Evolutionary conservation across 1,284 basidiomycete species (phyloP).

Genomic region (Moesziomyces aphidis): DNA sequence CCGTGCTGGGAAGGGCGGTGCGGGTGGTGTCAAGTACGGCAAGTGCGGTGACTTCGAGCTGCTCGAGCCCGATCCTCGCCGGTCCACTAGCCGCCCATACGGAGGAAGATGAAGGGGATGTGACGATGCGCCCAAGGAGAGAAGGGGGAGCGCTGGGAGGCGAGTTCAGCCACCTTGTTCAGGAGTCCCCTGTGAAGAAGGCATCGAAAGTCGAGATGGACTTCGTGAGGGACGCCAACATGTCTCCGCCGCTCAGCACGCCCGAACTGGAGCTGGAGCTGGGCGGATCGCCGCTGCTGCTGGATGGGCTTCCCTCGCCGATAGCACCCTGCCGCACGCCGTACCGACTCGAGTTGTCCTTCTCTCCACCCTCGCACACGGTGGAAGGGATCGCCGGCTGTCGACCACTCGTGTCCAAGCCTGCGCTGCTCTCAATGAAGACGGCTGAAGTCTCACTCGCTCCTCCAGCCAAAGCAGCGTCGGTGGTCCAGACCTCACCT

Average conservation of each 20-base stretch:
- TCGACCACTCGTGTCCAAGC: no score
- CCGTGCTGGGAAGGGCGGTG: constrained; percentile 3
- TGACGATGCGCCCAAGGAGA: constrained; percentile 4
- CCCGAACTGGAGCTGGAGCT: constrained; percentile 29
- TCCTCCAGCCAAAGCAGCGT: no score
- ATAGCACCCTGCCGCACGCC: background rate
- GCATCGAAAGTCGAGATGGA: background rate
- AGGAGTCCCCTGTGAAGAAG: constrained; percentile 8
- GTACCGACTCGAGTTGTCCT: background rate
- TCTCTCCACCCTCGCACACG: background rate
- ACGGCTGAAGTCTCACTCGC: no score
- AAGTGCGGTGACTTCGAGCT: constrained; percentile 10
- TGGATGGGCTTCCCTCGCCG: constrained; percentile 27
- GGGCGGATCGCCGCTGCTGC: constrained; percentile 14
- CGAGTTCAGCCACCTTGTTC: constrained; percentile 35
- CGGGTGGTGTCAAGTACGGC: constrained; percentile 24
- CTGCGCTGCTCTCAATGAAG: no score
- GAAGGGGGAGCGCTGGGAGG: background rate
- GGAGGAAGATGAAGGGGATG: constrained; percentile 7
- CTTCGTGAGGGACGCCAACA: background rate
- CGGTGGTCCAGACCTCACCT: no score
- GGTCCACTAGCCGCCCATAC: constrained; percentile 1
- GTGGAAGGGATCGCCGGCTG: background rate
- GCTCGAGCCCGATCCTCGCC: constrained; percentile 22
- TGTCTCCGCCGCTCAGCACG: constrained; percentile 38